Evolutionary conservation across 805 yeast species (phyloP), one percentile per base, ranked within the genome.

Genomic region (Tetrapisispora arboricola): DNA sequence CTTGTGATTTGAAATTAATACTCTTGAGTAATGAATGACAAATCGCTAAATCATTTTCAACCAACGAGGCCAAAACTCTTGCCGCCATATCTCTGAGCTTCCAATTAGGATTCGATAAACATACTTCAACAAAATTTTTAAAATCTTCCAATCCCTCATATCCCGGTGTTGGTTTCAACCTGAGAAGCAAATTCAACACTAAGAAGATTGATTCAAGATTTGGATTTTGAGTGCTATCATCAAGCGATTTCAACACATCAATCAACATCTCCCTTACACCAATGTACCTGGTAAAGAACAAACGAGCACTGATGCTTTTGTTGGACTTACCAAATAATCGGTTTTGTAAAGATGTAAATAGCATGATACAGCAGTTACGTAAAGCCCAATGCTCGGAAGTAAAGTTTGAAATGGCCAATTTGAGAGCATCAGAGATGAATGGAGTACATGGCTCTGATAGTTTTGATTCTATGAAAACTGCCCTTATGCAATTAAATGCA

Each of bases 321-420:
- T 63, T 63, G 28, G 49, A 41, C 57, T 71, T 73, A 1, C 94
- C 94, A 61, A 90, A 88, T 5, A 92, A 54, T 44, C 90, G 70
- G 44, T 80, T 81, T 52, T 85, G 92, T 32, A 90, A 61, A 0
- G 95, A 78, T 1, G 94, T 80, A 57, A 87, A 90, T 31, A 90
- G 67, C 97, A 90, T 92, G 16, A 88, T 82, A 0, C 95, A 86
- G 59, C 96, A 85, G 57, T 90, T 90, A 54, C 95, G 71, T 21
- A 90, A 72, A 0, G 95, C 78, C 97, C 97, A 90, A 19, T 77
- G 67, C 2, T 70, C 64, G 2, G 84, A 75, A 1, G 74, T 68
- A 60, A 90, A 85, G 27, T 78, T 71, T 2, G 62, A 51, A 32
- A 92, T 67, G 0, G 94, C 68, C 17, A 84, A 57, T 20, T 69